Evolutionary conservation across 164 flowering plant species (phyloP), one percentile per base, ranked within the genome.

Genomic region (Sedum album): DNA sequence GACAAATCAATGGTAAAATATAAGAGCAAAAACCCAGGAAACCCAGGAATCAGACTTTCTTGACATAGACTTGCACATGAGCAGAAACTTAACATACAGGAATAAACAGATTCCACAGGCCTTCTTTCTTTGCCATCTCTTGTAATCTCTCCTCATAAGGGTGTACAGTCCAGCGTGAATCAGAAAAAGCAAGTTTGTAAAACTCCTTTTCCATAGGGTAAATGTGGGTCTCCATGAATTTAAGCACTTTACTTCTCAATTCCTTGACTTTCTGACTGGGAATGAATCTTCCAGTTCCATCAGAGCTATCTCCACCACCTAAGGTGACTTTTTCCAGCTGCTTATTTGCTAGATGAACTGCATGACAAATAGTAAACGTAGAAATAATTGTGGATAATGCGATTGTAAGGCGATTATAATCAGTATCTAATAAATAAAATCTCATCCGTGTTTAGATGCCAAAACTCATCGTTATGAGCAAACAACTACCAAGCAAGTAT

Each of bases 131-230:
- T 26, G 97, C 99, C 70, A 88, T 66, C 71, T 91, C 90, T 76
- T 94, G 91, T 51, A 90, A 79, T 60, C 75, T 87, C 78, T 91
- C 99, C 75, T 94, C 99, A 76, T 83, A 85, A 63, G 99, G 99
- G 76, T 94, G 96, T 68, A 90, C 72, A 5, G 96, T 87, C 99
- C 97, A 94, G 17, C 97, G 95, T 71, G 64, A 71, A 63, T 72
- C 44, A 69, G 97, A 90, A 51, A 69, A 73, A 31, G 99, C 96
- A 76, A 83, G 96, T 70, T 86, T 80, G 72, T 73, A 72, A 70
- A 94, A 88, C 55, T 88, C 89, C 62, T 74, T 82, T 81, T 94
- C 99, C 90, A 80, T 74, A 14, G 99, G 99, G 66, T 90, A 88
- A 75, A 94, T 85, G 76, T 83, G 89, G 71, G 82, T 76, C 70